Evolutionary conservation across 257 asterid species (phyloP), one percentile per base, ranked within the genome.

Genomic region (Solanum sitiens): DNA sequence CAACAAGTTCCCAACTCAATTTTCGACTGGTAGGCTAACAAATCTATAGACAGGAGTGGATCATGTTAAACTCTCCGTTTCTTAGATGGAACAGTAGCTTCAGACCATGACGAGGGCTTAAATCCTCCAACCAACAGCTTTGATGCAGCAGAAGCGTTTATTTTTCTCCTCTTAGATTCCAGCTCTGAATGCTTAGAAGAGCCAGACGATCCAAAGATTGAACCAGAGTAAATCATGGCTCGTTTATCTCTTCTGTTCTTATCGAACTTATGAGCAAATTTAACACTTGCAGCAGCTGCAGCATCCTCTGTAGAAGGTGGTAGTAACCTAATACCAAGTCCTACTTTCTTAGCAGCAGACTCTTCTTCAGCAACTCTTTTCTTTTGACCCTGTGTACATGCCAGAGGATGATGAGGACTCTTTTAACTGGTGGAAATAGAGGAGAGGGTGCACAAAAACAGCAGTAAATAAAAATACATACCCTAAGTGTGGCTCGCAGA

Each of bases 321-420:
- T 83, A 97, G 95, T 87, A 97, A 92, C 72, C 99, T 92, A 67
- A 95, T 91, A 67, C 98, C 95, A 27, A 97, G 91, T 83, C 99
- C 99, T 27, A 94, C 61, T 90, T 92, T 97, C 90, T 93, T 93
- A 5, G 98, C 80, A 59, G 70, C 87, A 15, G 95, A 93, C 90
- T 97, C 99, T 93, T 93, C 99, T 91, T 95, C 94, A 61, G 98
- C 98, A 44, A 96, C 99, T 89, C 99, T 87, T 91, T 92, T 97
- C 95, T 93, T 97, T 88, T 95, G 98, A 75, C 44, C 44, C 94
- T 92, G 92, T 39, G 71, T 32, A 53, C 39, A 70, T 23, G 30
- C 63, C 37, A 23, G 61, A n/a, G 42, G 59, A 40, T 35, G 59
- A 42, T 35, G 0, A 71, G 67, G 80, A 85, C 25, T 14, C 16